Conservation (phyloP, 768 basidiomycete species). For the Leucogyrophana mollusca region DNA sequence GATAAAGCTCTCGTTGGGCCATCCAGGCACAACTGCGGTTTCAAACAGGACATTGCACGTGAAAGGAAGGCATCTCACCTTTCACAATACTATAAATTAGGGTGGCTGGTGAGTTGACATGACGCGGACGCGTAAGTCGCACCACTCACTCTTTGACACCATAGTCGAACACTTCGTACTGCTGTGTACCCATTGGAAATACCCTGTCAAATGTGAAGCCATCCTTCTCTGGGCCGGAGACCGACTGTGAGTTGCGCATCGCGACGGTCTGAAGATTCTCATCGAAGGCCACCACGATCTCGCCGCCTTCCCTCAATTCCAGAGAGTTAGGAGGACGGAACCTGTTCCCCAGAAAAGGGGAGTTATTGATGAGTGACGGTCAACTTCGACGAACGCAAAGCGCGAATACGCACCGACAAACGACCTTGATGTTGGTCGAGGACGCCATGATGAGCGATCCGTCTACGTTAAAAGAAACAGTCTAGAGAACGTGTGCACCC, state of each 20-base stretch:
- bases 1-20: too few species aligned
- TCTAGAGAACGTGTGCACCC: slow-evolving; percentile 13
- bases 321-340: slow-evolving; percentile 95
- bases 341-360: slow-evolving; percentile 36
- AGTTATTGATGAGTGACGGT: slow-evolving; percentile 7
- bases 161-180: slow-evolving; percentile 96
- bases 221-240: slow-evolving; percentile 89
- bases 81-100: slow-evolving; percentile 70
- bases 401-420: slow-evolving; percentile 81
- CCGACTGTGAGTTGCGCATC: slow-evolving; percentile 66
- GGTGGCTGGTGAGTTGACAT: slow-evolving; percentile 17
- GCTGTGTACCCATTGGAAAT: slow-evolving; percentile 88
- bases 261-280: slow-evolving; percentile 83
- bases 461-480: slow-evolving; percentile 13
- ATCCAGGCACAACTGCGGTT: too few species aligned
- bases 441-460: slow-evolving; percentile 59
- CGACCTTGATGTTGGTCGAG: slow-evolving; percentile 93
- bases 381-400: slow-evolving; percentile 6
- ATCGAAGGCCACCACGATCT: slow-evolving; percentile 87
- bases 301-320: slow-evolving; percentile 83
- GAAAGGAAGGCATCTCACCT: slow-evolving; percentile 50
- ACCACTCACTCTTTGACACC: slow-evolving; percentile 90
- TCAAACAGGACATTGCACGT: too few species aligned
- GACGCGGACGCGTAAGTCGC: slow-evolving; percentile 4
- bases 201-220: slow-evolving; percentile 98